Conservation (phyloP, 2,329 filamentous ascomycete genomes). For the Penicillium sp. region DNA sequence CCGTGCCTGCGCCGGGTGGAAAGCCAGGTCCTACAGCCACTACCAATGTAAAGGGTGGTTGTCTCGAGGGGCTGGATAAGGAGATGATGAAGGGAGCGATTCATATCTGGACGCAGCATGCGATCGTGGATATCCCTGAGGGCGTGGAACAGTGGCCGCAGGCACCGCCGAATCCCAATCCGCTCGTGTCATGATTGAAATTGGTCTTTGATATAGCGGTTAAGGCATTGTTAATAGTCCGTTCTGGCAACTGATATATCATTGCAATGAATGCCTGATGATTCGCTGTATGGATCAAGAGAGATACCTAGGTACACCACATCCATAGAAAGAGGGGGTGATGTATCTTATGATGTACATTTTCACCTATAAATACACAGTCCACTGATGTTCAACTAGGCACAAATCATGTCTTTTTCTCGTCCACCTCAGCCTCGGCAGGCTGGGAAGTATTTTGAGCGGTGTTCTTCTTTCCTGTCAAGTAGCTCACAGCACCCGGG, state of each 20-base stretch:
- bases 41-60: constrained; percentile 63
- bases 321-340: too few species aligned
- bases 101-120: constrained; percentile 64
- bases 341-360: background rate
- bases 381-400: background rate
- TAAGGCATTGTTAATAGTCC: too few species aligned
- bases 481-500: constrained; percentile 30
- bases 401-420: background rate
- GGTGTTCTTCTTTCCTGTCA: constrained; percentile 11
- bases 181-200: background rate
- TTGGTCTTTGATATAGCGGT: too few species aligned
- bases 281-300: too few species aligned
- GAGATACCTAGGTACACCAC: too few species aligned
- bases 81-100: constrained; percentile 53
- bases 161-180: constrained; percentile 38
- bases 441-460: background rate
- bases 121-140: constrained; percentile 65
- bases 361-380: background rate
- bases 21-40: constrained; percentile 39
- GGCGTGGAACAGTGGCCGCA: constrained; percentile 54
- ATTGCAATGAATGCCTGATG: too few species aligned
- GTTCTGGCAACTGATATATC: too few species aligned
- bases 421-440: background rate
- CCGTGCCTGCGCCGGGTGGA: constrained; percentile 48
- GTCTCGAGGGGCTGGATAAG: constrained; percentile 60